Percentiles rank a stretch among this genome's conserved stretches.
phyloP scores from a whole-genome alignment of 2,329 filamentous ascomycete species.

The Penicillium sp. region DNA sequence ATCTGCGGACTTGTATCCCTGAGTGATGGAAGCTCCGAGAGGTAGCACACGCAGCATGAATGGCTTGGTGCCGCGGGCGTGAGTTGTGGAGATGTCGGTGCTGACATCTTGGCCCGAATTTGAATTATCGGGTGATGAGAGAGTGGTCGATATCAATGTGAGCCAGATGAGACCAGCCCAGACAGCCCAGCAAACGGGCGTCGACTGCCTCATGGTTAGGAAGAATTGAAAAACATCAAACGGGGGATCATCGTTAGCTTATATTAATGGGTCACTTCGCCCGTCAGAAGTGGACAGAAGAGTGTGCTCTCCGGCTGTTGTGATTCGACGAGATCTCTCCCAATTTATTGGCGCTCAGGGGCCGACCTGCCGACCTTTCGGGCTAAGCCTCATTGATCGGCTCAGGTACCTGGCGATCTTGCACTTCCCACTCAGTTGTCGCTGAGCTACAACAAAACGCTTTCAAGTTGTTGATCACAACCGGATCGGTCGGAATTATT shows the following conservation, averaged over 20 bases:
- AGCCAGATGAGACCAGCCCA: constrained; percentile 9
- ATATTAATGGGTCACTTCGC: neutral
- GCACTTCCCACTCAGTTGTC: no score
- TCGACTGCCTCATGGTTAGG: constrained; percentile 5
- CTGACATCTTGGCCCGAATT: neutral
- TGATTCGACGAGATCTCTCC: constrained; percentile 1
- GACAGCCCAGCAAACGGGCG: constrained; percentile 7
- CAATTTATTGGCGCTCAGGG: neutral
- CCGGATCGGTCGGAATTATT: neutral
- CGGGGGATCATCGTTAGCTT: constrained; percentile 1
- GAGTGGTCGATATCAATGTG: neutral
- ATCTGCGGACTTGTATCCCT: constrained; percentile 31
- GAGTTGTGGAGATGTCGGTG: neutral
- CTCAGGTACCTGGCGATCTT: neutral
- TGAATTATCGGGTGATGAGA: neutral
- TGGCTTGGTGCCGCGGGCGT: constrained; percentile 5
- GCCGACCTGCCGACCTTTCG: neutral
- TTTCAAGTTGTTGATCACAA: neutral
- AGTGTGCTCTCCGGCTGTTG: neutral
- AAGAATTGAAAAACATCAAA: neutral
- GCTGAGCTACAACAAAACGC: no score
- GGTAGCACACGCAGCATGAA: constrained; percentile 23
- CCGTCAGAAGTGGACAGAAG: constrained; percentile 2
- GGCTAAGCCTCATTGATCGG: constrained; percentile 2
- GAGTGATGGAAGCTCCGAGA: constrained; percentile 42